Percentiles rank a stretch among this genome's conserved stretches.
Conservation (phyloP, 2,329 filamentous ascomycete species). For the Atkinsonella texensis region DNA sequence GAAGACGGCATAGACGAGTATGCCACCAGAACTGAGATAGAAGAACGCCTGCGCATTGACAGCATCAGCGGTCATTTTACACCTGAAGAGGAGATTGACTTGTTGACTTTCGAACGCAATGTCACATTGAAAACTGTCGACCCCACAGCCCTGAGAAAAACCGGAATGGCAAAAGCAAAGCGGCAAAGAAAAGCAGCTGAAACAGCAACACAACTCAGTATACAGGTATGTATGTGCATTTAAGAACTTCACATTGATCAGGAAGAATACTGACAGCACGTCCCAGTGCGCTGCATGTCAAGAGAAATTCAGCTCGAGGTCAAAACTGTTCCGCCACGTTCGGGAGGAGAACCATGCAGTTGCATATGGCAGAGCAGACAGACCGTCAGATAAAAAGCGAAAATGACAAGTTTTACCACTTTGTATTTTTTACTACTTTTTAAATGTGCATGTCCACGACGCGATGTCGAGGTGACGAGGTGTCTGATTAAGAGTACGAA, state of each 20-base stretch:
- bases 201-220: not conserved
- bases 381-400: conserved; percentile 25
- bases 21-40: conserved; percentile 31
- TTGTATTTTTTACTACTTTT: not conserved
- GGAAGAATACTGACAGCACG: no score
- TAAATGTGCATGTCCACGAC: not conserved
- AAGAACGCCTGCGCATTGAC: conserved; percentile 23
- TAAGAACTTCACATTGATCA: no score
- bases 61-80: not conserved
- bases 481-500: no score
- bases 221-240: conserved; percentile 5
- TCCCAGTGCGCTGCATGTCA: conserved; percentile 32
- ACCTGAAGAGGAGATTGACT: conserved; percentile 5
- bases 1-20: conserved; percentile 28
- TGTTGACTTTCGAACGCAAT: conserved; percentile 9
- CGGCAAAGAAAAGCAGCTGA: conserved; percentile 34
- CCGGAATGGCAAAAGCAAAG: conserved; percentile 40
- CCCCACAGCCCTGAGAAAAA: conserved; percentile 23
- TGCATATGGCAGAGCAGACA: conserved; percentile 19
- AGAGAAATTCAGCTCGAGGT: conserved; percentile 45
- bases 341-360: conserved; percentile 54
- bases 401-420: not conserved
- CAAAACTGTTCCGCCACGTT: conserved; percentile 63
- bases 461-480: no score
- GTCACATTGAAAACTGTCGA: conserved; percentile 14